A percentile compares a stretch with the other conserved stretches of the same genome.
phyloP scores from a whole-genome alignment of 768 basidiomycete species.

The Pleurotus tuoliensis region DNA sequence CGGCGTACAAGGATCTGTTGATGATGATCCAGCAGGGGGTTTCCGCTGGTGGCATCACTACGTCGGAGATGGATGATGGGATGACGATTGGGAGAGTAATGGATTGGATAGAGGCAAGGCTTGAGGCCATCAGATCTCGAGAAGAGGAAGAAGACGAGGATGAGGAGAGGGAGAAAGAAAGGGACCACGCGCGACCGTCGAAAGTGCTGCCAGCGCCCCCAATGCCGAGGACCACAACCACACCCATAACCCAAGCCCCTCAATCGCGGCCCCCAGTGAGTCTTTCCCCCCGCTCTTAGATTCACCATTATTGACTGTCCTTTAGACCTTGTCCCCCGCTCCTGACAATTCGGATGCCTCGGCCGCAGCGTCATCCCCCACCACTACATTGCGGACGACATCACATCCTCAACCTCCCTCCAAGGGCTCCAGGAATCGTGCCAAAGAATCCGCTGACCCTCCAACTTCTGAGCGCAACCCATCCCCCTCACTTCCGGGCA shows the following conservation, averaged over 20 bases:
- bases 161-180: slow-evolving; percentile 61
- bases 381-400: slow-evolving; percentile 18
- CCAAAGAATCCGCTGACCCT: not conserved
- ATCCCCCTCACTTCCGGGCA: not conserved
- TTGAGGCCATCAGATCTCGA: slow-evolving; percentile 69
- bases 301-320: too few species aligned
- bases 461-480: not conserved
- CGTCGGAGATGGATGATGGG: slow-evolving; percentile 42
- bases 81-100: slow-evolving; percentile 77
- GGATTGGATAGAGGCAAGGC: slow-evolving; percentile 81
- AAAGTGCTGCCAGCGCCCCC: slow-evolving; percentile 7
- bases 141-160: slow-evolving; percentile 85
- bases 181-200: slow-evolving; percentile 32
- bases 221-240: slow-evolving; percentile 3
- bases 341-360: slow-evolving; percentile 16
- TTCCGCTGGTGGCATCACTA: slow-evolving; percentile 50
- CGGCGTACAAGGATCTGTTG: slow-evolving; percentile 77
- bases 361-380: slow-evolving; percentile 28
- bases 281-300: not conserved
- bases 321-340: slow-evolving; percentile 19
- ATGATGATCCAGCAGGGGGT: slow-evolving; percentile 83
- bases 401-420: slow-evolving; percentile 18
- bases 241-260: slow-evolving; percentile 14
- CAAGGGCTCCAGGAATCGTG: slow-evolving; percentile 1
- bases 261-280: slow-evolving; percentile 26